A percentile compares a stretch with the other conserved stretches of the same genome.
Evolutionary conservation across 2,329 filamentous ascomycete species (phyloP).

Genomic region (Calonectria pseudoturangicola): DNA sequence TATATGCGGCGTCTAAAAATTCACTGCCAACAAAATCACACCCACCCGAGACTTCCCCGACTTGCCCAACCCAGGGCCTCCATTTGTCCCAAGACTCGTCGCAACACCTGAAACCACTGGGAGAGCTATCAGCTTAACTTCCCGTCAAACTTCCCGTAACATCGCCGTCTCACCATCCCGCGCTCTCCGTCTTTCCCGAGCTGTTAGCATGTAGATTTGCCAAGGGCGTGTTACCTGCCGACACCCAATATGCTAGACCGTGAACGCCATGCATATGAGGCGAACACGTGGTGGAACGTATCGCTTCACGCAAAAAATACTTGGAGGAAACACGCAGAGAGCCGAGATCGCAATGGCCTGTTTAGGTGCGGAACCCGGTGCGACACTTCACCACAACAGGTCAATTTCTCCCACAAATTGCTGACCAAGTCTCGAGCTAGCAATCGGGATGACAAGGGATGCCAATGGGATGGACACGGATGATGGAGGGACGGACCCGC

Average conservation of each 20-base stretch:
- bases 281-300: slow-evolving; percentile 29
- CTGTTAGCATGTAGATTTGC: neutral
- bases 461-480: slow-evolving; percentile 30
- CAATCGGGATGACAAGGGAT: slow-evolving; percentile 33
- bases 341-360: slow-evolving; percentile 35
- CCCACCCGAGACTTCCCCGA: slow-evolving; percentile 37
- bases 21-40: slow-evolving; percentile 33
- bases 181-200: slow-evolving; percentile 18
- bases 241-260: slow-evolving; percentile 22
- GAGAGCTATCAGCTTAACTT: slow-evolving; percentile 28
- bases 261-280: slow-evolving; percentile 23
- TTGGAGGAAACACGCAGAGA: slow-evolving; percentile 7
- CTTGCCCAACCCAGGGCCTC: slow-evolving; percentile 19
- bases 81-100: slow-evolving; percentile 30
- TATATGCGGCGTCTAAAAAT: slow-evolving; percentile 39
- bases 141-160: slow-evolving; percentile 22
- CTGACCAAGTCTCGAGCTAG: slow-evolving; percentile 37
- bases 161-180: slow-evolving; percentile 35
- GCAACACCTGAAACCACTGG: slow-evolving; percentile 40
- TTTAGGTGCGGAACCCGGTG: slow-evolving; percentile 31
- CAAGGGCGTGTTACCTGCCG: neutral
- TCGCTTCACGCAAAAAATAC: slow-evolving; percentile 13
- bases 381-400: slow-evolving; percentile 28
- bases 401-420: slow-evolving; percentile 33
- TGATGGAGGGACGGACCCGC: slow-evolving; percentile 37